These are phyloP conservation scores for Cercophora samala DNA, from an alignment of 495 filamentous ascomycete species.

Conservation along the genomic window DNA sequence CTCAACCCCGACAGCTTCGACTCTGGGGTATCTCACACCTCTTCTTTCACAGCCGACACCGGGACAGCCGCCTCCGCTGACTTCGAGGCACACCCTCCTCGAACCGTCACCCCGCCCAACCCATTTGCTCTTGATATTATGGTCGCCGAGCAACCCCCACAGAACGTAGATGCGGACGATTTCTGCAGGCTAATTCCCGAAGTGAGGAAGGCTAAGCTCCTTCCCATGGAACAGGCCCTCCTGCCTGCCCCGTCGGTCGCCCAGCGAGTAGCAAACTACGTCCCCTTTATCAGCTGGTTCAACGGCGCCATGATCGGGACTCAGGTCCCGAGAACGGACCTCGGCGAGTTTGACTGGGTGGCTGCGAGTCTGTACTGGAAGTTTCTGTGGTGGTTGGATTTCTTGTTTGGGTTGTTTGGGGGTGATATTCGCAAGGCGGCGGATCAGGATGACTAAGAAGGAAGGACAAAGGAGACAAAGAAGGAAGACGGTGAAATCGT, in stretches of 20 bases:
- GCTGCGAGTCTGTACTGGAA: constrained; percentile 77
- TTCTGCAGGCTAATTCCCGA: constrained; percentile 44
- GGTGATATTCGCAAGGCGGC: constrained; percentile 43
- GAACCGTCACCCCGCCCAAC: constrained; percentile 48
- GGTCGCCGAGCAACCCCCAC: neutral
- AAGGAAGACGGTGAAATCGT: neutral
- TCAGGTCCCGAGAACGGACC: constrained; percentile 69
- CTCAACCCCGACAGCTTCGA: constrained; percentile 26
- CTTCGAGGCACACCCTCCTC: constrained; percentile 50
- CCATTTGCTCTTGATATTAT: neutral
- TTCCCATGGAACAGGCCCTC: constrained; percentile 61
- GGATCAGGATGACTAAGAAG: constrained; percentile 48
- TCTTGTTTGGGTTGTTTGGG: constrained; percentile 46
- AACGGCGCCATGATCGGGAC: constrained; percentile 77
- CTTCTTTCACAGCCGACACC: constrained; percentile 49
- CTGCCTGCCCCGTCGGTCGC: constrained; percentile 57
- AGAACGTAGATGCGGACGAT: constrained; percentile 11
- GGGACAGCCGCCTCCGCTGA: constrained; percentile 37
- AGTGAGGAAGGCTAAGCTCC: constrained; percentile 49
- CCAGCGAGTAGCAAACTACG: constrained; percentile 57
- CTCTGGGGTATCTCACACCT: constrained; percentile 39
- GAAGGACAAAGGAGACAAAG: neutral
- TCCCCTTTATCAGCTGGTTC: constrained; percentile 66
- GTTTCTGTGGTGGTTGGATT: constrained; percentile 51
- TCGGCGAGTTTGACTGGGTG: constrained; percentile 74